phyloP scores from a whole-genome alignment of 2,329 filamentous ascomycete genomes.

The Aspergillus vadensis region DNA sequence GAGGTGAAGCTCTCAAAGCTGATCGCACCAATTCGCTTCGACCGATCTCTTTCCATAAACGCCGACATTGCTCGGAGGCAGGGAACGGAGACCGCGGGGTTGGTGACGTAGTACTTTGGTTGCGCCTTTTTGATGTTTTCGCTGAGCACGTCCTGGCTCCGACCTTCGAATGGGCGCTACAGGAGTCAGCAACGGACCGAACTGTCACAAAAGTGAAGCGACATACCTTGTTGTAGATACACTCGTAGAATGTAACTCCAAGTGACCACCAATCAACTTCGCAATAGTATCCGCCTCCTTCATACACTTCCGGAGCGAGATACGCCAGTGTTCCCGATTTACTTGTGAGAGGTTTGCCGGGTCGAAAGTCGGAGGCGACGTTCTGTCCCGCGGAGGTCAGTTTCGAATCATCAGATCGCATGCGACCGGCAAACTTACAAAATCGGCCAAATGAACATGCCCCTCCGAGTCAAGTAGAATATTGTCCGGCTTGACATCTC shows the following conservation, averaged over 20 bases:
- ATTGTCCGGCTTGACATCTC: slow-evolving; percentile 91
- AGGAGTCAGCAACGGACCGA: slow-evolving; percentile 31
- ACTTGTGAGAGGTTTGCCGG: slow-evolving; percentile 81
- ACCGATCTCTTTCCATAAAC: slow-evolving; percentile 77
- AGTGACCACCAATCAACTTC: slow-evolving; percentile 99
- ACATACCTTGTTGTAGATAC: slow-evolving; percentile 94
- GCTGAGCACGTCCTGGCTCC: slow-evolving; percentile 77
- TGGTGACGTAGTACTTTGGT: slow-evolving; percentile 88
- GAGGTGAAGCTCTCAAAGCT: slow-evolving; percentile 81
- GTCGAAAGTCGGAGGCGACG: slow-evolving; percentile 89
- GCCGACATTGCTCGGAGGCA: slow-evolving; percentile 88
- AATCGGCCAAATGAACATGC: slow-evolving; percentile 96
- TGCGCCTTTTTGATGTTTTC: slow-evolving; percentile 77
- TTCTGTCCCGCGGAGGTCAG: slow-evolving; percentile 61
- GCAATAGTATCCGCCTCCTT: slow-evolving; percentile 81
- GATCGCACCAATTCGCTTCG: slow-evolving; percentile 78
- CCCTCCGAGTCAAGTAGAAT: slow-evolving; percentile 84
- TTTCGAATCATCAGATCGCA: not conserved
- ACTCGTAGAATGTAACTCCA: slow-evolving; percentile 97
- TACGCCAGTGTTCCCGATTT: slow-evolving; percentile 97
- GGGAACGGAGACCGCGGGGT: slow-evolving; percentile 81
- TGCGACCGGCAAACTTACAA: slow-evolving; percentile 61
- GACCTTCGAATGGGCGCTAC: slow-evolving; percentile 89
- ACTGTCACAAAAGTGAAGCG: not conserved
- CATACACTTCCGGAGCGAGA: slow-evolving; percentile 91